Conservation (phyloP, 139 green algal genomes). For the Bryopsis sp. region DNA sequence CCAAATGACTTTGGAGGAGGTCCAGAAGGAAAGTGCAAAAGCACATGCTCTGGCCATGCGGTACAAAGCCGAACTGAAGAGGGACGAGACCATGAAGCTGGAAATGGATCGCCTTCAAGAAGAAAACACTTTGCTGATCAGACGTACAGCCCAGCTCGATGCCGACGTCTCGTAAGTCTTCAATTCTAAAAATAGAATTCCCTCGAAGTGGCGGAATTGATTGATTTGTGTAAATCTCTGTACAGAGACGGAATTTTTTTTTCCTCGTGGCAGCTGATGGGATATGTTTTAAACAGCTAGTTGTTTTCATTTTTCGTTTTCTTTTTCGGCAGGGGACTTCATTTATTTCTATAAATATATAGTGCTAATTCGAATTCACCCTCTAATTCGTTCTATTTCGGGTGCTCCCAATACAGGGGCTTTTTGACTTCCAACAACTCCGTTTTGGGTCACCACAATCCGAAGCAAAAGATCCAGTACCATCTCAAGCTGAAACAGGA, state of each 20-base stretch:
- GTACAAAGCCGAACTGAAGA: neutral
- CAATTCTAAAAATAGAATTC: too few relatives aligned
- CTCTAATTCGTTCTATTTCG: neutral
- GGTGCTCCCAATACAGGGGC: neutral
- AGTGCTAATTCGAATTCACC: neutral
- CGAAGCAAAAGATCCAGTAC: constrained; percentile 52
- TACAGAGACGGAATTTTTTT: too few relatives aligned
- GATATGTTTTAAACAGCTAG: too few relatives aligned
- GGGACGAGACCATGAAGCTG: neutral
- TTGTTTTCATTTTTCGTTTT: too few relatives aligned
- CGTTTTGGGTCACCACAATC: constrained; percentile 39
- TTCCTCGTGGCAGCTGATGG: too few relatives aligned
- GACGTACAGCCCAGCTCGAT: neutral
- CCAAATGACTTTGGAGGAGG: too few relatives aligned
- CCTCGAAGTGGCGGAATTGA: too few relatives aligned
- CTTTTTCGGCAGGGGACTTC: too few relatives aligned
- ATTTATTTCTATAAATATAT: neutral
- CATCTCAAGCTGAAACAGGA: constrained; percentile 40
- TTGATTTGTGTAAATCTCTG: too few relatives aligned
- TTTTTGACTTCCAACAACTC: neutral
- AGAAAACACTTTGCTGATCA: neutral
- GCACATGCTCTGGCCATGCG: neutral
- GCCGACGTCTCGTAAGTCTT: too few relatives aligned
- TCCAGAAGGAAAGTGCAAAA: too few relatives aligned
- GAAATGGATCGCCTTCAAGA: neutral